Percentiles rank a stretch among this genome's conserved stretches.
Conservation (phyloP, 306 rosid genomes). For the Cicer yamashitae region DNA sequence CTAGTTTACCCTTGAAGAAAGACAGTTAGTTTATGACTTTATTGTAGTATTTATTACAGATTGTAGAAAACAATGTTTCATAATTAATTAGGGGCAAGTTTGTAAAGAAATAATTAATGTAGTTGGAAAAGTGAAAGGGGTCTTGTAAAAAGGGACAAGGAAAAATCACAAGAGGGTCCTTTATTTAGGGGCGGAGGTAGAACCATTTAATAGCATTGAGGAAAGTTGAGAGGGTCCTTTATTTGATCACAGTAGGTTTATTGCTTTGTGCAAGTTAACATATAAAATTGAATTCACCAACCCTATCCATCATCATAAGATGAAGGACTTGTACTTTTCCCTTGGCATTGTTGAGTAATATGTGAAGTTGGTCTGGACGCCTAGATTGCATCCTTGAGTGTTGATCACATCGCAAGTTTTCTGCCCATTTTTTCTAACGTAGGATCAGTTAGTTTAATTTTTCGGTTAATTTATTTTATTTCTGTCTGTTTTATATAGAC, state of each 20-base stretch:
- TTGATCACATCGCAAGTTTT: conserved; percentile 1
- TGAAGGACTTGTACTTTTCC: conserved; percentile 7
- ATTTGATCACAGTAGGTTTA: neutral
- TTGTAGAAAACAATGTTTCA: too few relatives aligned
- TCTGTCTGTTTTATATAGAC: conserved; percentile 4
- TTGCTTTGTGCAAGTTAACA: neutral
- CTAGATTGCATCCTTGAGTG: conserved; percentile 6
- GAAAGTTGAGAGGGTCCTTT: neutral
- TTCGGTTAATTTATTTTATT: neutral
- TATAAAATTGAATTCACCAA: conserved; percentile 4
- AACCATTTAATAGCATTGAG: neutral
- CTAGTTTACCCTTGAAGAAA: too few relatives aligned
- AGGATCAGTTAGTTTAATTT: neutral
- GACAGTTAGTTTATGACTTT: too few relatives aligned
- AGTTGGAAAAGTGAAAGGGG: too few relatives aligned
- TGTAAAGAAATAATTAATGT: too few relatives aligned
- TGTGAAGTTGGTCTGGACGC: neutral
- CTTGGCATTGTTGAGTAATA: conserved; percentile 15
- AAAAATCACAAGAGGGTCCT: too few relatives aligned
- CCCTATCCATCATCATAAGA: neutral
- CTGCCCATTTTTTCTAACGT: neutral
- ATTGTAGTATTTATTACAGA: too few relatives aligned
- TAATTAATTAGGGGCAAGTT: too few relatives aligned
- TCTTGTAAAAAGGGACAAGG: too few relatives aligned
- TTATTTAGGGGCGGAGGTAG: too few relatives aligned